Base-by-base conservation (phyloP, 352 stramenopile genomes). In the Thalassiosira hispida region DNA sequence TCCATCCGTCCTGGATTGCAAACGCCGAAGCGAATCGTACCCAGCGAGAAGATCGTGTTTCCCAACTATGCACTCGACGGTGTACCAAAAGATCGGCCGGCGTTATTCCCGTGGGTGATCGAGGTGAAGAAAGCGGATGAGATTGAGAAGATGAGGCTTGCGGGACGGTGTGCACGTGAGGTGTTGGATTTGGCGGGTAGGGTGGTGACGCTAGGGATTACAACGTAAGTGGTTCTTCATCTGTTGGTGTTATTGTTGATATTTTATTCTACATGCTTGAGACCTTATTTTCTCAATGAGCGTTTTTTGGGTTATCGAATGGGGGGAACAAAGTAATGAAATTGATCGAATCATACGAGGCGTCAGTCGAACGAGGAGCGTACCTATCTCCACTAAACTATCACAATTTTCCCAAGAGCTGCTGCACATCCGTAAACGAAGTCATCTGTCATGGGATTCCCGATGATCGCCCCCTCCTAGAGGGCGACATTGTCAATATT, bases 311-410 rank as follows among this genome's bases (percentile, higher is more conserved):
- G n/a, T n/a, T n/a, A n/a, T n/a, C n/a, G n/a, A n/a, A n/a, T n/a
- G n/a, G n/a, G n/a, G n/a, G n/a, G n/a, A n/a, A n/a, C n/a, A n/a
- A n/a, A 80, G 71, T 14, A 96, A 99, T 84, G 97, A 98, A 88
- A 98, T 99, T 80, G 97, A 99, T 87, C 89, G 92, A 57, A 93
- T 99, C 60, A 95, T 98, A 98, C 79, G 90, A 98, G 38, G 96
- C 73, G 16, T 66, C 56, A 4, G 40, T 81, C 18, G 53, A 18
- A 79, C 85, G 94, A 38, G 93, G 88, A 22, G 97, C 93, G 38
- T 99, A 99, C 89, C 97, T 97, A 38, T 98, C 96, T 27, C 97
- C 97, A 42, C 83, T 99, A 11, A 99, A 99, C 87, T 99, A 98
- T 84, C 97, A 97, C 83, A 91, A 94, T 52, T 94, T 90, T 73